Evolutionary conservation across 208 protist genomes (phyloP), one percentile per base, ranked within the genome.

Genomic region (Borovskyia barvae): DNA sequence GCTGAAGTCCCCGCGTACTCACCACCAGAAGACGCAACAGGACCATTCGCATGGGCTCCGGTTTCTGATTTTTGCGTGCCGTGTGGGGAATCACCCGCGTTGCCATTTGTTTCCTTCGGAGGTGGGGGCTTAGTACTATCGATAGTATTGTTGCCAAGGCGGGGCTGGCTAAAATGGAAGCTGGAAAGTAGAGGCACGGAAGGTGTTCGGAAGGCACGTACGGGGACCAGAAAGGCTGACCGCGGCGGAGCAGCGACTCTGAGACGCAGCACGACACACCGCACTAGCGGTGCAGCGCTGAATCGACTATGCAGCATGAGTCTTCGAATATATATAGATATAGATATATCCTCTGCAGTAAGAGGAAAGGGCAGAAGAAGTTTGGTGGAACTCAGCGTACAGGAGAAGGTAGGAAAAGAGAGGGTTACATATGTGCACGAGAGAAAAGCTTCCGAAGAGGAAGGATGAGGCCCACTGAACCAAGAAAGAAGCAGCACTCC

Each of bases 31-130:
- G n/a, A n/a, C n/a, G n/a, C n/a, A n/a, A n/a, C n/a, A n/a, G n/a
- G n/a, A n/a, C n/a, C n/a, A n/a, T n/a, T n/a, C n/a, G n/a, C n/a
- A n/a, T n/a, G n/a, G n/a, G n/a, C n/a, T n/a, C n/a, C n/a, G n/a
- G n/a, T n/a, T n/a, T n/a, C n/a, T n/a, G n/a, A n/a, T n/a, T n/a
- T n/a, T n/a, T n/a, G 6, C n/a, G 20, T 5, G 17, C 57, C 0
- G 12, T 43, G 4, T 60, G 42, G 5, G 30, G 14, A 7, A 37
- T 22, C 49, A 22, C 24, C 19, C 39, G 7, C n/a, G 39, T 11
- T 20, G 49, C 39, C 11, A 3, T 53, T 14, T 14, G 8, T 29
- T 25, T 65, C 57, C 43, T 66, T 57, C 7, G n/a, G 15, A 20
- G 40, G 24, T 6, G 45, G 17, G 0, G 35, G 35, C 19, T 41